Conservation (phyloP, 257 asterid species). For the Cinchona pubescens region DNA sequence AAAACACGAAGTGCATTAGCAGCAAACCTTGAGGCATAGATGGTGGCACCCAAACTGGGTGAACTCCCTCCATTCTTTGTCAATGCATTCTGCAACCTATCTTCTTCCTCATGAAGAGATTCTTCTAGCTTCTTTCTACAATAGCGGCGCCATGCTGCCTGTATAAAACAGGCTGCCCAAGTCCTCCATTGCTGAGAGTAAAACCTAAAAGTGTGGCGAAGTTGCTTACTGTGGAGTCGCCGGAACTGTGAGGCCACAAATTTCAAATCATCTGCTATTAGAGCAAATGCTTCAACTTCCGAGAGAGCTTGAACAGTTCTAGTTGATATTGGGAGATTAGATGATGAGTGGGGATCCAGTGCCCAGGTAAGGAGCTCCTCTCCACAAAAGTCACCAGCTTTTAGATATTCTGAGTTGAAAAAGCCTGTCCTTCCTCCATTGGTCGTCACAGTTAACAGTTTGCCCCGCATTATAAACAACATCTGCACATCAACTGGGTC, state of each 20-base stretch:
- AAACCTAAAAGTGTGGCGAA: conserved; percentile 86
- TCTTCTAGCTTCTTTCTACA: conserved; percentile 79
- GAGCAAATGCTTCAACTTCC: conserved; percentile 94
- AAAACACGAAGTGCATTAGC: conserved; percentile 76
- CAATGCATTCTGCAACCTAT: conserved; percentile 68
- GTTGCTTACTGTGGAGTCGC: conserved; percentile 79
- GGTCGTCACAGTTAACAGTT: conserved; percentile 70
- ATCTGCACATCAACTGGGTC: conserved; percentile 98
- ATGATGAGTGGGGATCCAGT: conserved; percentile 71
- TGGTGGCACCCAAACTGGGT: conserved; percentile 86
- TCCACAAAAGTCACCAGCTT: conserved; percentile 95
- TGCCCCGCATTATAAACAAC: conserved; percentile 90
- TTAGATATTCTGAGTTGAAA: conserved; percentile 69
- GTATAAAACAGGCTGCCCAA: conserved; percentile 95
- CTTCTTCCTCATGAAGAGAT: conserved; percentile 72
- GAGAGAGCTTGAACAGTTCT: conserved; percentile 89
- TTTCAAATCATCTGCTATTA: conserved; percentile 84
- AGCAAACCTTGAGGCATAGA: conserved; percentile 88
- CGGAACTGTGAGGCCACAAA: conserved; percentile 91
- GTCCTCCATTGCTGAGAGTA: conserved; percentile 98
- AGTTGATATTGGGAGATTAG: conserved; percentile 91
- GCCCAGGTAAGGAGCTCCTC: conserved; percentile 99
- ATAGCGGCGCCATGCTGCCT: conserved; percentile 89
- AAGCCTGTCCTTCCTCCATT: conserved; percentile 95
- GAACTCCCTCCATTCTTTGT: conserved; percentile 57